phyloP scores from a whole-genome alignment of 306 rosid genomes.

The Cicer bijugum region DNA sequence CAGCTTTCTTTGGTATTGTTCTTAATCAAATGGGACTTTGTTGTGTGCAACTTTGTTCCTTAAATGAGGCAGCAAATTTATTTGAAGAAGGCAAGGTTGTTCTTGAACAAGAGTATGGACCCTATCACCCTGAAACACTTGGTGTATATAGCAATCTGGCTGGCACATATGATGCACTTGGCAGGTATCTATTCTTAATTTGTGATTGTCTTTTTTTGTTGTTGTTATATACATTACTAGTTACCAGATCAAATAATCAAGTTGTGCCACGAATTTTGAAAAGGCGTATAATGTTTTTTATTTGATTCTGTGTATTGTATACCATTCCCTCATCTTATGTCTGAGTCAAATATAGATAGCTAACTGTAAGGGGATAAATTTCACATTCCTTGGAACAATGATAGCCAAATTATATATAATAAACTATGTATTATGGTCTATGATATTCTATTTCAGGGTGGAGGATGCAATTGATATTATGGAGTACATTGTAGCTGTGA shows the following conservation, averaged over 20 bases:
- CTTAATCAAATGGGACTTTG: conserved; percentile 95
- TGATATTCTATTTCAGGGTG: conserved; percentile 58
- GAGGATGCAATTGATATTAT: conserved; percentile 86
- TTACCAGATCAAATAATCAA: too few relatives aligned
- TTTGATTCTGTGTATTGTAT: too few relatives aligned
- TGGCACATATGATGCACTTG: conserved; percentile 91
- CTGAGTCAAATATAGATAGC: too few relatives aligned
- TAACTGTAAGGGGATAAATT: too few relatives aligned
- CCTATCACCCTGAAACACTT: conserved; percentile 87
- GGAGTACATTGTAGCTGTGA: conserved; percentile 71
- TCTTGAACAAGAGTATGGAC: conserved; percentile 76
- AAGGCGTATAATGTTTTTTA: too few relatives aligned
- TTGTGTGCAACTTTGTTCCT: conserved; percentile 70
- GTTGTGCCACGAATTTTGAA: too few relatives aligned
- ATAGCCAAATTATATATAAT: too few relatives aligned
- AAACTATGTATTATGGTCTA: not conserved
- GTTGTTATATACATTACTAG: not conserved
- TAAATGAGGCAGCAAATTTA: conserved; percentile 70
- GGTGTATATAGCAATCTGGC: conserved; percentile 94
- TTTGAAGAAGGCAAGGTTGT: conserved; percentile 83
- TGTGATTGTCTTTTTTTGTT: not conserved
- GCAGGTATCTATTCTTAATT: conserved; percentile 60
- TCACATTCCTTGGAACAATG: too few relatives aligned
- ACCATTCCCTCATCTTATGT: too few relatives aligned
- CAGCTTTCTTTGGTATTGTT: conserved; percentile 83